Base-by-base conservation (phyloP, 140 eudicot species). In the Flaveria floridana region DNA sequence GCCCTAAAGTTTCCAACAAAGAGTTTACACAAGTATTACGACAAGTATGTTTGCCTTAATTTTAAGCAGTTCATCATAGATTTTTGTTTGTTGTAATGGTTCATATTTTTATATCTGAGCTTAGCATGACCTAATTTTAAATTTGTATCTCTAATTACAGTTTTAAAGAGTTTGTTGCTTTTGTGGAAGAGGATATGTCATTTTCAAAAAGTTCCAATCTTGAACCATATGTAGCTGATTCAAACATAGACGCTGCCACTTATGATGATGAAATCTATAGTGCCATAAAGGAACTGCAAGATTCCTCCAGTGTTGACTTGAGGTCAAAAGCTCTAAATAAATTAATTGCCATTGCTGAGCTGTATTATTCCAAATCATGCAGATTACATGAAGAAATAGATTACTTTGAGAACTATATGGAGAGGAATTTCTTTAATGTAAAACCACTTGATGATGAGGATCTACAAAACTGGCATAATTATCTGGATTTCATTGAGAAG, bases 401-500 rank as follows among this genome's bases (percentile, higher is more conserved):
- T 81, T 51, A 68, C 70, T 90, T 90, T 58, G 98, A 93, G 82
- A 71, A 71, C 64, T 83, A 78, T 55, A 82, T 86, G 64, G 82
- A 63, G 46, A 90, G 88, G 79, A 81, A 84, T 56, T 79, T 80
- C 74, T 93, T 90, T 76, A 81, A 81, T 76, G 89, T 77, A 53
- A 85, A 79, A 70, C 96, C 96, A 26, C 93, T 93, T 34, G 94
- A 85, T 75, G 91, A 88, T n/a, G 82, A 77, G 80, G 80, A 93
- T 74, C 79, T 93, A 46, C 83, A 66, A 28, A 90, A 87, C 82
- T 93, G 98, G 98, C 97, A 90, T 82, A 67, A 62, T 30, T 93
- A 90, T 79, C 79, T 90, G 70, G 96, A 93, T 78, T 88, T 88
- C 78, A 81, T 86, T 68, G 96, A 90, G 80, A 88, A 86, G 86